Evolutionary conservation across 2,329 filamentous ascomycete species (phyloP).

Genomic region (Diaporthe australafricana): DNA sequence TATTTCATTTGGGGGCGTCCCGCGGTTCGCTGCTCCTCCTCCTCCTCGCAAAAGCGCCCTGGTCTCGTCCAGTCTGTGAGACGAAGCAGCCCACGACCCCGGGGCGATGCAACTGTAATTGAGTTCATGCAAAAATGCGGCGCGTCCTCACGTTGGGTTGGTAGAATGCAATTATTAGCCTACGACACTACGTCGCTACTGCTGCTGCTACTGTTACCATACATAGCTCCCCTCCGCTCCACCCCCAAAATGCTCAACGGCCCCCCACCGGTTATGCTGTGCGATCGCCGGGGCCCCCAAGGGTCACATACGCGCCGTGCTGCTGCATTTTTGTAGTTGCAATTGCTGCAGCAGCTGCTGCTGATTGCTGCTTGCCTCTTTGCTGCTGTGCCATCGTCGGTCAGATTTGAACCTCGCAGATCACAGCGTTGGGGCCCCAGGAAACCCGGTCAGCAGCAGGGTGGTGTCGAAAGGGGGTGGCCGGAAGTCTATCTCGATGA

Average conservation of each 20-base stretch:
- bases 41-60: not conserved
- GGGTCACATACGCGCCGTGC: slow-evolving; percentile 6
- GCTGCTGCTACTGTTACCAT: slow-evolving; percentile 1
- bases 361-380: not conserved
- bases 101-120: slow-evolving; percentile 32
- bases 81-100: slow-evolving; percentile 12
- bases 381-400: slow-evolving; percentile 28
- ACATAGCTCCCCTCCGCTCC: not conserved
- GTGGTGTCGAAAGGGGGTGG: not conserved
- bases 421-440: not conserved
- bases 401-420: slow-evolving; percentile 20
- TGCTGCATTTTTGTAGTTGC: no score
- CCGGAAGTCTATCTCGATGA: slow-evolving; percentile 20
- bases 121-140: slow-evolving; percentile 28
- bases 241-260: no score
- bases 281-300: slow-evolving; percentile 13
- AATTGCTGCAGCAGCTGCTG: not conserved
- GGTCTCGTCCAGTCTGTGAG: not conserved
- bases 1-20: not conserved
- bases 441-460: not conserved
- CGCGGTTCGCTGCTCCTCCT: slow-evolving; percentile 2
- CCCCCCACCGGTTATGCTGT: slow-evolving; percentile 21
- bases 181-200: not conserved
- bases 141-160: slow-evolving; percentile 18
- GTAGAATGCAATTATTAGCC: no score